A percentile compares a stretch with the other conserved stretches of the same genome.
These are phyloP conservation scores for Ramaria rubella DNA, from an alignment of 768 basidiomycete species.

Conservation along the genomic window DNA sequence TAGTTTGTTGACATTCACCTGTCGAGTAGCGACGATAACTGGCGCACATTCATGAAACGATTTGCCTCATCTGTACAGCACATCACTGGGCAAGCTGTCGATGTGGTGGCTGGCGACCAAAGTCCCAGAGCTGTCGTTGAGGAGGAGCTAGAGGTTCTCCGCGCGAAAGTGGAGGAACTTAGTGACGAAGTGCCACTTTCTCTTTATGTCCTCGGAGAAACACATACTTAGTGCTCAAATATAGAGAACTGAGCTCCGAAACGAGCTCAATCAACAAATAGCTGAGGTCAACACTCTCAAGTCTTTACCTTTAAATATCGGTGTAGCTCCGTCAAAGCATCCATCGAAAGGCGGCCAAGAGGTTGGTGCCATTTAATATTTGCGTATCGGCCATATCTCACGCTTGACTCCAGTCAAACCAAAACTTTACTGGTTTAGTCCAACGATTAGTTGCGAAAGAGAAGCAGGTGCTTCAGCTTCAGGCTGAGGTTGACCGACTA, in stretches of 20 bases:
- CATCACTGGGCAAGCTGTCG: constrained; percentile 58
- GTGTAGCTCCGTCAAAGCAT: constrained; percentile 33
- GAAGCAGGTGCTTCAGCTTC: constrained; percentile 71
- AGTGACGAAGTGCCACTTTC: constrained; percentile 50
- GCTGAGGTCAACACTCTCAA: constrained; percentile 63
- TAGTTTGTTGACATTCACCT: constrained; percentile 14
- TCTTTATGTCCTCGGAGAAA: background rate
- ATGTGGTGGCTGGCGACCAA: constrained; percentile 38
- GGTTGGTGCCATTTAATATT: constrained; percentile 32
- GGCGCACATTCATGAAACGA: constrained; percentile 53
- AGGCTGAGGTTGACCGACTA: constrained; percentile 60
- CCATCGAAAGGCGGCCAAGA: constrained; percentile 49
- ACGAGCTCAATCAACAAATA: constrained; percentile 54
- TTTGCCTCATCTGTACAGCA: constrained; percentile 57
- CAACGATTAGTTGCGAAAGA: constrained; percentile 81
- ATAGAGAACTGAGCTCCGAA: constrained; percentile 46
- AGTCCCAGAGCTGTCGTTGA: constrained; percentile 35
- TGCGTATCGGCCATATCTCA: background rate
- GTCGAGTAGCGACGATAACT: constrained; percentile 52
- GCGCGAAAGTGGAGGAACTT: constrained; percentile 54
- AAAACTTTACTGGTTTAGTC: constrained; percentile 68
- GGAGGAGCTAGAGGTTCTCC: constrained; percentile 55
- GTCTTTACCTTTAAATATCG: constrained; percentile 37
- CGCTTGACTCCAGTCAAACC: constrained; percentile 19
- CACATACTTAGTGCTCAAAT: background rate